phyloP scores from a whole-genome alignment of 1,284 basidiomycete species.

The Rhizoctonia solani region DNA sequence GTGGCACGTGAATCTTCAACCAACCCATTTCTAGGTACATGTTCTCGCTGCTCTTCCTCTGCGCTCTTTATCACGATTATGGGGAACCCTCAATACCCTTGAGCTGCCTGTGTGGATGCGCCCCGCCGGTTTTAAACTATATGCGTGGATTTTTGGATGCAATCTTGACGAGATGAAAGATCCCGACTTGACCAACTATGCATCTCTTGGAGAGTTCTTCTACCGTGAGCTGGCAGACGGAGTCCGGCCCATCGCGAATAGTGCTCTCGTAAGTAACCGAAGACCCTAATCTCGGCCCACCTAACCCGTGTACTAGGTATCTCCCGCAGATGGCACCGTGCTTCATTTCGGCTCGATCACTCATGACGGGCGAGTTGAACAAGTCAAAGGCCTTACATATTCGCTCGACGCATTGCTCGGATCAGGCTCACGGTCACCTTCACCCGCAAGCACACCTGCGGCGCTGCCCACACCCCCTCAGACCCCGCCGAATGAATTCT shows the following conservation, averaged over 20 bases:
- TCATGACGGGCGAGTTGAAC: constrained; percentile 80
- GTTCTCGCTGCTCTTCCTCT: constrained; percentile 94
- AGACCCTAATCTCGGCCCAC: neutral
- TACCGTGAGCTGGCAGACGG: constrained; percentile 87
- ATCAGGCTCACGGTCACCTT: constrained; percentile 47
- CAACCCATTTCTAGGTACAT: constrained; percentile 67
- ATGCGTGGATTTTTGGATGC: constrained; percentile 88
- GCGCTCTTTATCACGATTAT: constrained; percentile 89
- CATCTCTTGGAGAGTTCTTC: constrained; percentile 91
- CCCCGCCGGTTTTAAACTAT: constrained; percentile 84
- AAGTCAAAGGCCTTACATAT: constrained; percentile 98
- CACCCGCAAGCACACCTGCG: constrained; percentile 45
- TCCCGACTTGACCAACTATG: constrained; percentile 77
- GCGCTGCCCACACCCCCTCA: constrained; percentile 49
- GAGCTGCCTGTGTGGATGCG: constrained; percentile 95
- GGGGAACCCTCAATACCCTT: constrained; percentile 93
- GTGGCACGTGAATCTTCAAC: neutral
- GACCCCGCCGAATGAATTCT: constrained; percentile 45
- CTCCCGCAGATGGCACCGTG: constrained; percentile 89
- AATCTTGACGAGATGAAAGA: constrained; percentile 90
- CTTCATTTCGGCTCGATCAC: constrained; percentile 90
- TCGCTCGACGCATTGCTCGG: constrained; percentile 92
- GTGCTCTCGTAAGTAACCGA: constrained; percentile 66
- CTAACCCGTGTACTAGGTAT: constrained; percentile 33
- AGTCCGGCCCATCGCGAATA: constrained; percentile 76